Evolutionary conservation across 2,329 filamentous ascomycete species (phyloP).

Genomic region (Scytalidium sp.): DNA sequence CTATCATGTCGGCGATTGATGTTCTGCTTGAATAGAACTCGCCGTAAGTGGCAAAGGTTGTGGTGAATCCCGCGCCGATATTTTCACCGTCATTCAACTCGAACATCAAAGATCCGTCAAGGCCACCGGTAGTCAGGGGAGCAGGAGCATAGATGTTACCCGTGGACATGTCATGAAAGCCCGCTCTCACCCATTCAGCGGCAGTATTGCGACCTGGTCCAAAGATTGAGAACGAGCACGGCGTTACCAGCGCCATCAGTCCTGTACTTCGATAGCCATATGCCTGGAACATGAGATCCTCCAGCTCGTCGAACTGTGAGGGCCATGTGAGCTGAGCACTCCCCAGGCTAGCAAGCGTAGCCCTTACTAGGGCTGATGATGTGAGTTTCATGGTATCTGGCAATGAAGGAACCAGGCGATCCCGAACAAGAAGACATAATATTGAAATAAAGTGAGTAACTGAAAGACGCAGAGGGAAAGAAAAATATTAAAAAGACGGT

Average conservation of each 20-base stretch:
- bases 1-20: constrained; percentile 55
- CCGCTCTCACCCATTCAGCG: constrained; percentile 59
- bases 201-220: constrained; percentile 55
- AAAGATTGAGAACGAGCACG: constrained; percentile 51
- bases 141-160: constrained; percentile 44
- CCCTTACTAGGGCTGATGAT: background rate
- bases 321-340: constrained; percentile 50
- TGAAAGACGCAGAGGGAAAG: background rate
- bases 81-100: constrained; percentile 56
- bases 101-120: constrained; percentile 59
- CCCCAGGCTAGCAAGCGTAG: background rate
- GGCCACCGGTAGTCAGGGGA: constrained; percentile 41
- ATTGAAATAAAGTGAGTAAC: background rate
- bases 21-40: constrained; percentile 49
- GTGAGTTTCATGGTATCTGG: background rate
- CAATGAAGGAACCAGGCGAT: background rate
- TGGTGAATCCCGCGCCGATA: constrained; percentile 50
- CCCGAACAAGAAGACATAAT: background rate
- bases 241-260: constrained; percentile 54
- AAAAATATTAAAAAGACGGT: background rate
- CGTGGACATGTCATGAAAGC: constrained; percentile 61
- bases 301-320: constrained; percentile 55
- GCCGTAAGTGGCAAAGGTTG: constrained; percentile 51
- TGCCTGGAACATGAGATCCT: constrained; percentile 61
- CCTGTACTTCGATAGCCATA: constrained; percentile 50